These are phyloP conservation scores for Xylaria castorea DNA, from an alignment of 495 filamentous ascomycete genomes.

Conservation along the genomic window DNA sequence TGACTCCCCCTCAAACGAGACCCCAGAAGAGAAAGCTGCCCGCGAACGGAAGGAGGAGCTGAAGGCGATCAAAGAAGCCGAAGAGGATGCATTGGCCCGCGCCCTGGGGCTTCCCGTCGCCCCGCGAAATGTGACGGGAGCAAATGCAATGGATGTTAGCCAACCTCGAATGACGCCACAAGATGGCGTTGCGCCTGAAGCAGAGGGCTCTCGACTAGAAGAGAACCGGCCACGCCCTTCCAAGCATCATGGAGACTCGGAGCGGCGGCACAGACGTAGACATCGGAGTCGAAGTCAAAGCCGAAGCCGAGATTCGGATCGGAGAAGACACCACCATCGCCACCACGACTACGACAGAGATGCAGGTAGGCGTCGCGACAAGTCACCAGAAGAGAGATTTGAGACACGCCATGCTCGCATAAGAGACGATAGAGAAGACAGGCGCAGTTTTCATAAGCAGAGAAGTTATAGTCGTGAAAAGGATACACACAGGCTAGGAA, in stretches of 20 bases:
- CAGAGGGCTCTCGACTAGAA: constrained; percentile 22
- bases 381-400: constrained; percentile 32
- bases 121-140: constrained; percentile 54
- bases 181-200: constrained; percentile 18
- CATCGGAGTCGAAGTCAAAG: constrained; percentile 47
- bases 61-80: constrained; percentile 83
- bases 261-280: constrained; percentile 45
- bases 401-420: constrained; percentile 26
- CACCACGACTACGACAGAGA: constrained; percentile 17
- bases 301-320: constrained; percentile 36
- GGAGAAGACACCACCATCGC: constrained; percentile 28
- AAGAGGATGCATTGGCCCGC: constrained; percentile 84
- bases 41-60: constrained; percentile 80
- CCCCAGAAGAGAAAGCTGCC: constrained; percentile 65
- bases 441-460: constrained; percentile 28
- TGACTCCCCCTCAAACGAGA: constrained; percentile 54
- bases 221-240: constrained; percentile 33
- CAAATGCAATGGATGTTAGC: constrained; percentile 54
- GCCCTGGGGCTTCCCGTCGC: constrained; percentile 81
- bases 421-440: constrained; percentile 34
- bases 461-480: constrained; percentile 29
- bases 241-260: constrained; percentile 41
- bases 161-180: constrained; percentile 21
- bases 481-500: constrained; percentile 25
- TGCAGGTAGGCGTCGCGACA: constrained; percentile 20